These are phyloP conservation scores for Gloeophyllum trabeum DNA, from an alignment of 768 basidiomycete genomes.

Conservation along the genomic window DNA sequence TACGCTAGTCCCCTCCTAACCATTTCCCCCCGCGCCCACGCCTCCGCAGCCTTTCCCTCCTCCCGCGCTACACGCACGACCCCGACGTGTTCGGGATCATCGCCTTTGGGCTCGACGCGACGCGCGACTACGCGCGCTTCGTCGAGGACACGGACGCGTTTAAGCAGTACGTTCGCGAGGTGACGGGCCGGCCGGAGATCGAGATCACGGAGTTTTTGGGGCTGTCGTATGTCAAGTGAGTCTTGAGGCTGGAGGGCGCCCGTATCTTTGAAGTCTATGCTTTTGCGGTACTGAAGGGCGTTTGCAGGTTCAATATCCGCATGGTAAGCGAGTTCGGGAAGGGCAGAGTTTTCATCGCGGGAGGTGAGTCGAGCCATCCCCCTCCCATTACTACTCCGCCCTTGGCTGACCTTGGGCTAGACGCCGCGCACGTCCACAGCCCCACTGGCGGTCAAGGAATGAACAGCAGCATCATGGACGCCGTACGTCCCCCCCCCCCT, in stretches of 20 bases:
- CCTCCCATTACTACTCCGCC: no score
- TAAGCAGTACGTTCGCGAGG: background rate
- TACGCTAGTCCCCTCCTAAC: no score
- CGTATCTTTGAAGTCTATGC: background rate
- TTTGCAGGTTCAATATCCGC: constrained; percentile 4
- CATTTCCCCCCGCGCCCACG: no score
- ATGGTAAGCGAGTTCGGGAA: background rate
- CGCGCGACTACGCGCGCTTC: background rate
- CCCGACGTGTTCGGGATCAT: background rate
- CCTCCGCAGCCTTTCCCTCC: no score
- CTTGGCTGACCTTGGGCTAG: background rate
- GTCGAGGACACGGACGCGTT: background rate
- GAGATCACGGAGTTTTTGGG: background rate
- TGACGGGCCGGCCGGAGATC: background rate
- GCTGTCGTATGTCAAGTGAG: background rate
- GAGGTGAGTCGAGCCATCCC: constrained; percentile 5
- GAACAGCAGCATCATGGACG: constrained; percentile 7
- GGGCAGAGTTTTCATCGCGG: constrained; percentile 1
- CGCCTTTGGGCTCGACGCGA: background rate
- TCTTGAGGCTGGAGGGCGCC: background rate
- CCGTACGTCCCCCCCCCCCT: constrained; percentile 1
- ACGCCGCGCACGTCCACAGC: constrained; percentile 2
- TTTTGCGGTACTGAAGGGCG: no score
- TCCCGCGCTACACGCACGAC: background rate
- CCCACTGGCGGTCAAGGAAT: constrained; percentile 5